A percentile compares a stretch with the other conserved stretches of the same genome.
These are phyloP conservation scores for Polymyxa betae DNA, from an alignment of 208 protist species.

Conservation along the genomic window DNA sequence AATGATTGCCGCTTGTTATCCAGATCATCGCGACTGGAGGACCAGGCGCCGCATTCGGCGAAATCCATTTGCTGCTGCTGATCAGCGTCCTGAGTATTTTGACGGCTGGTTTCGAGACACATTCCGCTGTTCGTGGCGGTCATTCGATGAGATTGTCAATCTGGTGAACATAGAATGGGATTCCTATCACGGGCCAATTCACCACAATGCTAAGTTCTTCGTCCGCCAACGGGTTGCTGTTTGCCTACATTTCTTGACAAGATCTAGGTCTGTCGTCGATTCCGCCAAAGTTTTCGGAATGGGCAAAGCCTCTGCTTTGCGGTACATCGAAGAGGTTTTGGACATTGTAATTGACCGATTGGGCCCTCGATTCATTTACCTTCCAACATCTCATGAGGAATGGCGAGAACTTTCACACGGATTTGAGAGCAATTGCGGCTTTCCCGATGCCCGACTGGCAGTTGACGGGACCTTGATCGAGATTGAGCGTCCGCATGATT, in stretches of 20 bases:
- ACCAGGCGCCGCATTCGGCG: too few species aligned
- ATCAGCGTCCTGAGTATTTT: too few species aligned
- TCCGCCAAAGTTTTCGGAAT: background rate
- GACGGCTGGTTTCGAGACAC: too few species aligned
- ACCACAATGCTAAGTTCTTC: background rate
- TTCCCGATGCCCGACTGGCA: background rate
- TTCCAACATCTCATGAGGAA: background rate
- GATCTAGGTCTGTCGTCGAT: background rate
- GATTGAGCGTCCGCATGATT: background rate
- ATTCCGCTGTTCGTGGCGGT: too few species aligned
- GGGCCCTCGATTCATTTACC: background rate
- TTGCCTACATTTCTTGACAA: background rate
- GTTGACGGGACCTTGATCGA: background rate
- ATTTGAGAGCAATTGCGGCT: background rate
- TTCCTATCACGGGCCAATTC: too few species aligned
- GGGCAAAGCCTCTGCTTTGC: background rate
- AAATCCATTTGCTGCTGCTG: too few species aligned
- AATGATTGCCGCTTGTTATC: too few species aligned
- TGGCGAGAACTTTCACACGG: background rate
- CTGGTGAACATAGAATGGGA: too few species aligned
- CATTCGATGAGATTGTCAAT: too few species aligned
- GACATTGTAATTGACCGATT: background rate
- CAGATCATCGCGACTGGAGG: too few species aligned
- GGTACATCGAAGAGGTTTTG: background rate
- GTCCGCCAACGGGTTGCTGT: background rate